Evolutionary conservation across 805 yeast genomes (phyloP).

Genomic region (Yamadazyma ubonensis): DNA sequence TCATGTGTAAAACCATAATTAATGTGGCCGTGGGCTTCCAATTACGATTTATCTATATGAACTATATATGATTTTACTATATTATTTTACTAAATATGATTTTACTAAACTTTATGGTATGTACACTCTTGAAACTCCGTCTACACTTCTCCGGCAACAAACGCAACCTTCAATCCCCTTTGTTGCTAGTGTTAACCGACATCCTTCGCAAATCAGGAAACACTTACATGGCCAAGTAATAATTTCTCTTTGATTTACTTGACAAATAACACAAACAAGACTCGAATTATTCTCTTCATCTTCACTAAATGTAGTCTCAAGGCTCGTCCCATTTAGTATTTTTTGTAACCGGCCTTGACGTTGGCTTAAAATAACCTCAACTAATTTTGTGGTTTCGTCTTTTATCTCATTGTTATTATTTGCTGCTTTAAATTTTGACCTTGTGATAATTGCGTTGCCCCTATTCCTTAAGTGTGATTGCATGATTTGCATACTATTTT

Average conservation of each 20-base stretch:
- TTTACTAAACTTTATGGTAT: conserved; percentile 47
- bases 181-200: conserved; percentile 70
- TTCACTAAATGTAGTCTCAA: neutral
- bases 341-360: conserved; percentile 11
- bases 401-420: conserved; percentile 2
- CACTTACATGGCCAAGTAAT: conserved; percentile 94
- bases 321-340: neutral
- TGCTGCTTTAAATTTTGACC: conserved; percentile 26
- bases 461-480: conserved; percentile 27
- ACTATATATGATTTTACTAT: too few species aligned
- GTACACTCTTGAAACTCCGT: conserved; percentile 60
- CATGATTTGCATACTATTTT: conserved; percentile 20
- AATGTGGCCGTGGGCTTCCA: too few species aligned
- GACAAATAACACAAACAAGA: conserved; percentile 77
- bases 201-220: conserved; percentile 81
- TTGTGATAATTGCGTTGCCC: conserved; percentile 27
- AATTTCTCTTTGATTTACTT: conserved; percentile 66
- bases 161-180: conserved; percentile 79
- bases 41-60: too few species aligned
- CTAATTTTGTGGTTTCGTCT: conserved; percentile 20
- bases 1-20: too few species aligned
- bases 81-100: too few species aligned
- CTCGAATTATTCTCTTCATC: conserved; percentile 30
- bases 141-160: conserved; percentile 75
- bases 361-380: conserved; percentile 22